Evolutionary conservation across 2,329 filamentous ascomycete species (phyloP), one percentile per base, ranked within the genome.

Genomic region (Fusarium sp.): DNA sequence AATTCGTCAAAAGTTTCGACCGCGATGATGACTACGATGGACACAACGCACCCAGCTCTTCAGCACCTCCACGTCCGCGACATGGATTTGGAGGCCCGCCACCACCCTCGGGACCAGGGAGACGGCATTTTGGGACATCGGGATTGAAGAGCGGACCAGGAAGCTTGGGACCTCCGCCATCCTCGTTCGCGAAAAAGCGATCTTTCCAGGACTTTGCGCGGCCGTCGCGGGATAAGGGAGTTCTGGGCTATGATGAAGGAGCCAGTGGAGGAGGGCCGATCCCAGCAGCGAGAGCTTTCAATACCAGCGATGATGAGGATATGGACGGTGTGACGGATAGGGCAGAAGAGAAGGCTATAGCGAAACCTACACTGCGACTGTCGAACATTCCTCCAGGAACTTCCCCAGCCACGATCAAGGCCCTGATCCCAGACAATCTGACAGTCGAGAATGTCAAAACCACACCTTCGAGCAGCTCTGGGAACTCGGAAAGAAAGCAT

Each of bases 1-100:
- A 96, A 74, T 97, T 97, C 75, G 90, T 96, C 64, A 96, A 96
- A 82, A 94, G 88, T 62, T 93, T 94, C 77, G 91, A 91, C 49
- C 86, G 88, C 69, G 89, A 91, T 42, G 88, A 88, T 32, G 85
- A 87, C 44, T 85, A 87, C 47, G 66, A 72, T 33, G 54, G 68
- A n/a, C 67, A 65, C 25, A 44, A 44, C 12, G 46, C 67, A 33
- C 54, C 52, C 18, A 58, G 63, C 58, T 66, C 70, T 47, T 63
- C 63, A 37, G 66, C 61, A 37, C 73, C 71, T 11, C 63, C 69
- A 44, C 78, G 76, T 16, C 64, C 73, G 21, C 79, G 78, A 30
- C 75, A 71, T 49, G 80, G 77, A 46, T 80, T 81, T 50, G 76
- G 78, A 52, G 76, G 72, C 11, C 71, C 73, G 38, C 74, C 77